phyloP scores from a whole-genome alignment of 1,284 basidiomycete species.

The Sporisorium iseilematis-ciliati region DNA sequence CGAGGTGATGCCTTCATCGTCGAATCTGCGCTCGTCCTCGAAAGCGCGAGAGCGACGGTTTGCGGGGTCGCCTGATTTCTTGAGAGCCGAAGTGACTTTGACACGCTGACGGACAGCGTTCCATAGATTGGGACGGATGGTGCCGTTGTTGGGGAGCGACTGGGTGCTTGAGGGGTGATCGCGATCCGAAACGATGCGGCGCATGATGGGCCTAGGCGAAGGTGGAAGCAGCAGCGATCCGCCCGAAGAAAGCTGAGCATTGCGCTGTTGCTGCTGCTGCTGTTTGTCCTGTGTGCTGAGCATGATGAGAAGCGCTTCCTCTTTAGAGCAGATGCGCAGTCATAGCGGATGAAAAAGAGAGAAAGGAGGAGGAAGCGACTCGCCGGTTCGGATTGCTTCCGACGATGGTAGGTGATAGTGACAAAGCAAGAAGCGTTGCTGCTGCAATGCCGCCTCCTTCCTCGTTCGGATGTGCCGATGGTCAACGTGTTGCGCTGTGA shows the following conservation, averaged over 20 bases:
- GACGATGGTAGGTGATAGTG: constrained; percentile 6
- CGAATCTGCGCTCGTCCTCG: constrained; percentile 44
- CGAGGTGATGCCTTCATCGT: constrained; percentile 57
- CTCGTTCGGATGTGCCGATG: too few relatives aligned
- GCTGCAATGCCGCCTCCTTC: too few relatives aligned
- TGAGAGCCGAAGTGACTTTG: constrained; percentile 41
- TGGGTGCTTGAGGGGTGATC: constrained; percentile 40
- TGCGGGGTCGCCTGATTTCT: constrained; percentile 3
- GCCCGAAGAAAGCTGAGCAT: constrained; percentile 6
- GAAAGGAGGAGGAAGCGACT: not conserved
- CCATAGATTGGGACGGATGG: constrained; percentile 36
- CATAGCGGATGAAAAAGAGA: not conserved
- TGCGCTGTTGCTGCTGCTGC: not conserved
- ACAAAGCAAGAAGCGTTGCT: not conserved
- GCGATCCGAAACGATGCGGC: constrained; percentile 40
- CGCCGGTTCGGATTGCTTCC: constrained; percentile 1
- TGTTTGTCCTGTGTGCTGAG: not conserved
- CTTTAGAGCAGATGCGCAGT: not conserved
- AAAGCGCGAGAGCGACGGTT: constrained; percentile 37
- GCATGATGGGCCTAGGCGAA: constrained; percentile 32
- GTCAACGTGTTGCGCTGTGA: not conserved
- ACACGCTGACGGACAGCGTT: constrained; percentile 46
- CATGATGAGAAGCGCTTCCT: not conserved
- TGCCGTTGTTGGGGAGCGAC: constrained; percentile 35
- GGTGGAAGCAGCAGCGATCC: constrained; percentile 34